Base-by-base conservation (phyloP, 164 flowering plant species). In the Chloranthus sessilifolius region DNA sequence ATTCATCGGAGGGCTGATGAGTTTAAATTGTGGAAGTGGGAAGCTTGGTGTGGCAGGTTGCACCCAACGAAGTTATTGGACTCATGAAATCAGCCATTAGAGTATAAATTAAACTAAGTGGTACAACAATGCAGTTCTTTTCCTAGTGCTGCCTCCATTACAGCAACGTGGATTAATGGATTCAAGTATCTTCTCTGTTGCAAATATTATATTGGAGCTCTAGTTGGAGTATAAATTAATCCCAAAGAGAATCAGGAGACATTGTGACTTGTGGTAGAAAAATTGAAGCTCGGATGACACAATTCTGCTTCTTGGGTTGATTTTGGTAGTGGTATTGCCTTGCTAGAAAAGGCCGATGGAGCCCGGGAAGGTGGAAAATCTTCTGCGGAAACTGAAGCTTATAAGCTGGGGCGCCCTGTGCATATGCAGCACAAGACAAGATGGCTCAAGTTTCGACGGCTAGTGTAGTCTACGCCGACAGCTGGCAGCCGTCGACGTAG, bases 341-440 rank as follows among this genome's bases (percentile, higher is more conserved):
- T 46, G 26, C 3, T 65, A 7, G 49, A 55, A 15, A 27, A 22
- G 5, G 74, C 62, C 21, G 24, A 61, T 24, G 78, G 73, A 12
- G 75, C 74, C 26, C 75, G 80, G 20, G 80, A 70, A 52, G 76
- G 83, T 39, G 78, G 82, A n/a, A 70, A 38, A 15, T 3, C 61
- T 21, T 36, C 74, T 10, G 70, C 73, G 0, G 76, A 81, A 4
- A 60, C 0, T 6, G 78, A 76, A 57, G 83, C 78, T n/a, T 60
- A 49, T 43, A 76, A 74, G 56, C 63, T 81, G 31, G n/a, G n/a
- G 71, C 60, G 47, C 82, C 88, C 16, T 78, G 83, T 43, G 67
- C 60, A 27, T 1, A 20, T n/a, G 82, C 88, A 17, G 75, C 78
- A 37, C 74, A 73, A 56, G 68, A 74, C 35, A 30, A 5, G 17